These are phyloP conservation scores for Furculomyces boomerangus DNA, from an alignment of 371 early-diverging fungal genomes.

Conservation along the genomic window DNA sequence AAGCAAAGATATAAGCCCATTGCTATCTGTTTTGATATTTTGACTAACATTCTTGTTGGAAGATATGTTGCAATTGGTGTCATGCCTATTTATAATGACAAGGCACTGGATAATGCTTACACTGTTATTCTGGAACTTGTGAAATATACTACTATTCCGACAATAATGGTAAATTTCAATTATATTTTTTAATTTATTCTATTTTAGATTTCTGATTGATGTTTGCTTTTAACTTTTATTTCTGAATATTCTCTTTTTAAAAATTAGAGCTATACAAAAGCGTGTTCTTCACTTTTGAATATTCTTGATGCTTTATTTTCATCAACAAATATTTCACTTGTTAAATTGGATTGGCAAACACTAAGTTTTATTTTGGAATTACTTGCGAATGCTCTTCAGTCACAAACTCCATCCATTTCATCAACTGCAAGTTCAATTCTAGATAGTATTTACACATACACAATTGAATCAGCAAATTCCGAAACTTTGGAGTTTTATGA, in stretches of 20 bases:
- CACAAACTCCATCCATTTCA: constrained; percentile 31
- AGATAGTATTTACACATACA: constrained; percentile 48
- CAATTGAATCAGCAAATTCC: constrained; percentile 34
- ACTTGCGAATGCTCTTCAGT: constrained; percentile 26
- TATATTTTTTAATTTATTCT: neutral
- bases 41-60: constrained; percentile 51
- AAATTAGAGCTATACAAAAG: constrained; percentile 17
- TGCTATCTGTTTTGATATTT: constrained; percentile 49
- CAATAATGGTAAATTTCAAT: constrained; percentile 38
- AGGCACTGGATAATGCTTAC: constrained; percentile 54
- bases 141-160: constrained; percentile 44
- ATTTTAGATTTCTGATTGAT: neutral
- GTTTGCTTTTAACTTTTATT: neutral
- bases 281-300: constrained; percentile 13
- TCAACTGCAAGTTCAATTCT: constrained; percentile 52
- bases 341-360: constrained; percentile 14
- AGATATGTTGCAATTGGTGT: constrained; percentile 83
- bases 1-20: constrained; percentile 55
- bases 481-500: neutral
- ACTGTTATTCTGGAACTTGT: constrained; percentile 48
- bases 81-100: constrained; percentile 76
- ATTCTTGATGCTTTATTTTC: constrained; percentile 19
- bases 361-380: constrained; percentile 25
- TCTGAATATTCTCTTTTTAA: neutral
- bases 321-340: constrained; percentile 11